Percentiles rank a stretch among this genome's conserved stretches.
These are phyloP conservation scores for Sclerotinia subarctica DNA, from an alignment of 2,329 filamentous ascomycete genomes.

Conservation along the genomic window DNA sequence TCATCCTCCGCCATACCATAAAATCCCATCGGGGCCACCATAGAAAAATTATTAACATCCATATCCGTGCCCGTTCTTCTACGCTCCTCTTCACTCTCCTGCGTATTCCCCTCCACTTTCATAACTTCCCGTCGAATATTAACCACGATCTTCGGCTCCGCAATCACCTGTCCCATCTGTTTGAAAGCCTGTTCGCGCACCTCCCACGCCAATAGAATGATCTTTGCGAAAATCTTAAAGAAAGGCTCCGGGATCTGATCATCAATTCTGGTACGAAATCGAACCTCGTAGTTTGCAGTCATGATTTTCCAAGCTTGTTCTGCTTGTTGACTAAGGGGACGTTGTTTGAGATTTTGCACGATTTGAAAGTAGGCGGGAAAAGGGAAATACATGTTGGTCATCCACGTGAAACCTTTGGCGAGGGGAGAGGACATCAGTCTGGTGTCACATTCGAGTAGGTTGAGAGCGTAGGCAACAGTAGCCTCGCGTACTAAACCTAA, in stretches of 20 bases:
- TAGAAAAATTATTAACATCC: conserved; percentile 19
- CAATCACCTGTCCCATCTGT: conserved; percentile 25
- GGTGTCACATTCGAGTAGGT: conserved; percentile 39
- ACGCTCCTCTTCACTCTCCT: conserved; percentile 6
- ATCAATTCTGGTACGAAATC: conserved; percentile 21
- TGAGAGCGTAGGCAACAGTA: conserved; percentile 36
- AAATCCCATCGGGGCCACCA: conserved; percentile 24
- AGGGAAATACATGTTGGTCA: conserved; percentile 37
- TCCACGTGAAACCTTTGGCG: conserved; percentile 37
- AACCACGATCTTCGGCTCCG: conserved; percentile 30
- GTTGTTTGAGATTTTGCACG: conserved; percentile 35
- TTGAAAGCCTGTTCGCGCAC: conserved; percentile 27
- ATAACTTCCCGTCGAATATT: conserved; percentile 27
- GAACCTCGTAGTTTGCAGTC: conserved; percentile 33
- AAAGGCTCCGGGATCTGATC: conserved; percentile 23
- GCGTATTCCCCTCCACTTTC: conserved; percentile 6
- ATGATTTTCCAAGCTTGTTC: conserved; percentile 36
- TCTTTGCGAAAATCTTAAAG: conserved; percentile 28
- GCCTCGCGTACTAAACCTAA: conserved; percentile 34
- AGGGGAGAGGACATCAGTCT: conserved; percentile 35
- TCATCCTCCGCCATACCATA: conserved; percentile 23
- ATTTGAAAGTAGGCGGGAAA: conserved; percentile 39
- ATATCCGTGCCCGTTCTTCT: conserved; percentile 7
- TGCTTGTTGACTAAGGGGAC: conserved; percentile 31
- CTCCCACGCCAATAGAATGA: conserved; percentile 35